Conservation (phyloP, 139 green algal species). For the Microglena sp. region DNA sequence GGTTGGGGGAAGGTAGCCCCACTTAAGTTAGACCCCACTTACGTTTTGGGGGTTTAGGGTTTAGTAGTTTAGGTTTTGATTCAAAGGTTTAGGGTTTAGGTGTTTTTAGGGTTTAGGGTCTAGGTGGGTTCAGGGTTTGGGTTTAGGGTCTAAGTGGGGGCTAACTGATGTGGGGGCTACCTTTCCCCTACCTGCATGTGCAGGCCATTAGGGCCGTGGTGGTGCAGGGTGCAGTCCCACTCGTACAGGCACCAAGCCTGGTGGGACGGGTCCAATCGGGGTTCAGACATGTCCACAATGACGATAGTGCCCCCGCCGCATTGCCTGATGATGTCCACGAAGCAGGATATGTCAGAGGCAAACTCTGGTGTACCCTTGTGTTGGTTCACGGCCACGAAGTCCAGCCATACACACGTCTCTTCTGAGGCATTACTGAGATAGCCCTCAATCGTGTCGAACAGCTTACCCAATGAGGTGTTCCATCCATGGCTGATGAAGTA, state of each 20-base stretch:
- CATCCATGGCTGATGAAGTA: slow-evolving; percentile 13
- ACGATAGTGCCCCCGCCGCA: slow-evolving; percentile 13
- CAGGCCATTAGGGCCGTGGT: slow-evolving; percentile 15
- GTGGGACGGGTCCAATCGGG: background rate
- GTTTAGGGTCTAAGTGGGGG: too few relatives aligned
- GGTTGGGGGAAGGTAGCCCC: too few relatives aligned
- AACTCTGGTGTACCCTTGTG: slow-evolving; percentile 10
- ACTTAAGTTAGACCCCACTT: too few relatives aligned
- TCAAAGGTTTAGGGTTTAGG: too few relatives aligned
- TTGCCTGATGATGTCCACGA: too few relatives aligned
- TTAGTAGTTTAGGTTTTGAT: too few relatives aligned
- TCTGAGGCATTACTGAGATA: background rate
- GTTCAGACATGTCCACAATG: slow-evolving; percentile 3
- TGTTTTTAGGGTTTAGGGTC: background rate
- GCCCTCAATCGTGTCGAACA: slow-evolving; percentile 10
- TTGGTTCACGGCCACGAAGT: slow-evolving; percentile 23
- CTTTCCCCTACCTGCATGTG: slow-evolving; percentile 5
- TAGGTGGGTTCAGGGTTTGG: background rate
- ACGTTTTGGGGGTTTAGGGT: too few relatives aligned
- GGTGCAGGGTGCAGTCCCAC: slow-evolving; percentile 7
- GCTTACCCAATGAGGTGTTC: slow-evolving; percentile 5
- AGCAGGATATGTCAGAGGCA: too few relatives aligned
- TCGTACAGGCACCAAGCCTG: slow-evolving; percentile 17
- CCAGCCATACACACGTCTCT: slow-evolving; percentile 12
- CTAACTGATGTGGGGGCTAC: background rate